Evolutionary conservation across 805 yeast species (phyloP).

Genomic region (Hanseniaspora lindneri): DNA sequence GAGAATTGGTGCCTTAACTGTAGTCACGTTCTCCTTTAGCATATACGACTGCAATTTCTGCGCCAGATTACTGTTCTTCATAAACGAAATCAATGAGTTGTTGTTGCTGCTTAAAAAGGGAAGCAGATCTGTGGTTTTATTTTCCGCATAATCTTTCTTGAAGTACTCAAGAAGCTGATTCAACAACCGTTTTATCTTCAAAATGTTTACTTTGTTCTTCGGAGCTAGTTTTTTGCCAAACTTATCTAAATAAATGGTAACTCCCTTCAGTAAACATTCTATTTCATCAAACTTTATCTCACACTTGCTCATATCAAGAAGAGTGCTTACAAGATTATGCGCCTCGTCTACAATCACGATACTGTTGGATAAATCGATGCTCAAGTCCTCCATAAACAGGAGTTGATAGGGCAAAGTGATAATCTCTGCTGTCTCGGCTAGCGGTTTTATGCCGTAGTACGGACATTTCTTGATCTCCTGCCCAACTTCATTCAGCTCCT

Average conservation of each 20-base stretch:
- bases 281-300: constrained; percentile 43
- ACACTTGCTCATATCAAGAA: constrained; percentile 56
- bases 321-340: constrained; percentile 71
- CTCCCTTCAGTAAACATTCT: constrained; percentile 33
- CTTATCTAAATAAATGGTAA: constrained; percentile 45
- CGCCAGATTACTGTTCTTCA: constrained; percentile 61
- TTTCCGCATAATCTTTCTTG: constrained; percentile 26
- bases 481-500: constrained; percentile 60
- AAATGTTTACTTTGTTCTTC: constrained; percentile 57
- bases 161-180: constrained; percentile 42
- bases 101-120: constrained; percentile 57
- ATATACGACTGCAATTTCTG: constrained; percentile 69
- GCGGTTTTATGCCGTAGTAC: constrained; percentile 59
- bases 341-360: constrained; percentile 85
- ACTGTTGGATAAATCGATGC: constrained; percentile 47
- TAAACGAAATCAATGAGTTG: constrained; percentile 51
- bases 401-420: constrained; percentile 79
- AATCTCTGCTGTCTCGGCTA: constrained; percentile 49
- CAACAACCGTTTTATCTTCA: constrained; percentile 50
- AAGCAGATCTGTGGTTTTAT: constrained; percentile 43
- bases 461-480: constrained; percentile 53
- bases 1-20: constrained; percentile 36
- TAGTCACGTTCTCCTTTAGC: constrained; percentile 22
- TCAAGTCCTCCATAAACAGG: constrained; percentile 46
- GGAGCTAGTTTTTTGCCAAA: constrained; percentile 56